Evolutionary conservation across 1,284 basidiomycete genomes (phyloP), one percentile per base, ranked within the genome.

Genomic region (Pseudozyma sp.): DNA sequence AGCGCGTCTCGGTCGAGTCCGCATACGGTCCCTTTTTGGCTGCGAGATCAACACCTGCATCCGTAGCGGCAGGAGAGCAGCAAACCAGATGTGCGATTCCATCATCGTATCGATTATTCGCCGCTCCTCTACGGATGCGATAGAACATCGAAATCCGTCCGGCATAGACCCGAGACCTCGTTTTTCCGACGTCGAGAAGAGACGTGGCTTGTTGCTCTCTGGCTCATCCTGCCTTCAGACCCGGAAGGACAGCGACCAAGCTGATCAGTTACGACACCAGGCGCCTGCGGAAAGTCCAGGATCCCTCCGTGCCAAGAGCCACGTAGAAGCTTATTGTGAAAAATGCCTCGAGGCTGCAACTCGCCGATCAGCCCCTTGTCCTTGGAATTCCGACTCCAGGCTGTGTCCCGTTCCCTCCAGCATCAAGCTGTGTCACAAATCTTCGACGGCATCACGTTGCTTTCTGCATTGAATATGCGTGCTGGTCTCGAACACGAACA

Each of bases 381-480:
- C 53, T 52, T 47, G 64, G 64, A 67, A 60, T 60, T 67, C 64
- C 64, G 64, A 33, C 33, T 44, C 51, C 40, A 19, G 57, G 63
- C 63, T 59, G 42, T 66, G 42, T 19, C 16, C 4, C 5, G 17
- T 46, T 46, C 14, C 11, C 11, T 37, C 24, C 24, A 24, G 24
- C 24, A 24, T 24, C 24, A 24, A 24, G 24, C 24, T 24, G 24
- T 24, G 24, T 24, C 24, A 24, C 24, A 24, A 1, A 24, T 24
- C 24, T 4, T 24, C 24, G 24, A 24, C 24, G 24, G 24, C 24
- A 24, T 24, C 24, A 24, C 24, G 24, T 24, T 24, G 24, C 24
- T 24, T 24, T 24, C 24, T 24, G 24, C 24, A 24, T 24, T 24
- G 24, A 4, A 24, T 4, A 24, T 24, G 24, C 24, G 24, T 24